Conservation (phyloP, 352 stramenopile species). For the Phytophthora citricola region DNA sequence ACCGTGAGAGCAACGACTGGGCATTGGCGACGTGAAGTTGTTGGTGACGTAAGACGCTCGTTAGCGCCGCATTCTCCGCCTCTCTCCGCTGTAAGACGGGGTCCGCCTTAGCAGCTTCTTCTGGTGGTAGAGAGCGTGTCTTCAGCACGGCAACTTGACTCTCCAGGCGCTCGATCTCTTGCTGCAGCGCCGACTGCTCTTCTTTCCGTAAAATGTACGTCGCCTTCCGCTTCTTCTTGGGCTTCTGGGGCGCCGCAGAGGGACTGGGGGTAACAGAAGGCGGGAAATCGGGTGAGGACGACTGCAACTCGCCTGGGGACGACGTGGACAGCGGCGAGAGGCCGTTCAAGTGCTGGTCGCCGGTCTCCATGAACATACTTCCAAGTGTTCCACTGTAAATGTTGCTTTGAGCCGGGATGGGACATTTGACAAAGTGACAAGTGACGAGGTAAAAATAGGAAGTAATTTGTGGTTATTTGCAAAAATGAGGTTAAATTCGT, state of each 20-base stretch:
- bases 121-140: slow-evolving; percentile 20
- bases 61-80: slow-evolving; percentile 32
- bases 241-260: not conserved
- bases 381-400: not conserved
- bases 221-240: slow-evolving; percentile 41
- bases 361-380: slow-evolving; percentile 14
- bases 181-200: slow-evolving; percentile 36
- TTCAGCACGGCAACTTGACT: slow-evolving; percentile 46
- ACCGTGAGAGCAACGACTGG: slow-evolving; percentile 45
- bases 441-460: not conserved
- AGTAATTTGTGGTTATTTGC: not conserved
- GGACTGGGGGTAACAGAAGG: not conserved
- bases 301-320: slow-evolving; percentile 1
- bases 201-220: slow-evolving; percentile 49
- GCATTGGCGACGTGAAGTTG: slow-evolving; percentile 50
- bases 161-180: slow-evolving; percentile 41
- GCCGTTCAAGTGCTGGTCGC: slow-evolving; percentile 2
- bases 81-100: slow-evolving; percentile 22
- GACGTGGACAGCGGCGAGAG: slow-evolving; percentile 3
- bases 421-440: slow-evolving; percentile 5
- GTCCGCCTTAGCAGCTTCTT: slow-evolving; percentile 26
- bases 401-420: not conserved
- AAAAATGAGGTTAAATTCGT: not conserved
- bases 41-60: slow-evolving; percentile 31
- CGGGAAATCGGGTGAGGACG: not conserved